A percentile compares a stretch with the other conserved stretches of the same genome.
Evolutionary conservation across 169 alveolate species (phyloP).

Genomic region (Cryptosporidium sp.): DNA sequence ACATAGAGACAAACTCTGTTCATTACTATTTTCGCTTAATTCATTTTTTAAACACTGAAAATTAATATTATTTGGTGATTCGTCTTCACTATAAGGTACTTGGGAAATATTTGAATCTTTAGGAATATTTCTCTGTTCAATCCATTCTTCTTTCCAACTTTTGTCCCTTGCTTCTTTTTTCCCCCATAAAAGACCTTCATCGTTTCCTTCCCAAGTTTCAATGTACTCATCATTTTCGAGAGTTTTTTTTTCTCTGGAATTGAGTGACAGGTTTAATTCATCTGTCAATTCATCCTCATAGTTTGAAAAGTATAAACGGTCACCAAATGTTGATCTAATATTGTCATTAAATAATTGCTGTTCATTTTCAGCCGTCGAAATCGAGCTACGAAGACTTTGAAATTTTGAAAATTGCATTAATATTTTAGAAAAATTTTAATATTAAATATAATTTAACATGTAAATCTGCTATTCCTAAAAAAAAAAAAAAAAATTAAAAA

Average conservation of each 20-base stretch:
- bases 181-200: slow-evolving; percentile 67
- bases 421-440: neutral
- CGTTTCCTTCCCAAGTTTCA: slow-evolving; percentile 73
- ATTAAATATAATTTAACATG: too few species aligned
- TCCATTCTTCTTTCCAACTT: slow-evolving; percentile 75
- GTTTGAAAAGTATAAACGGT: slow-evolving; percentile 2
- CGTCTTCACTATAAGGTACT: slow-evolving; percentile 24
- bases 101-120: slow-evolving; percentile 26
- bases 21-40: neutral
- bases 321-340: slow-evolving; percentile 36
- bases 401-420: slow-evolving; percentile 27
- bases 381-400: neutral
- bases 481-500: neutral
- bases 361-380: slow-evolving; percentile 24
- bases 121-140: slow-evolving; percentile 72
- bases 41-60: neutral
- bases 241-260: slow-evolving; percentile 4
- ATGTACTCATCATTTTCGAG: slow-evolving; percentile 46
- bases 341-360: slow-evolving; percentile 16
- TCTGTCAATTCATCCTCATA: neutral
- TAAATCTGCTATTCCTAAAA: neutral
- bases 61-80: neutral
- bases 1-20: neutral
- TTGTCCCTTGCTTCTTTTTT: slow-evolving; percentile 62
- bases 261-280: neutral